Conservation (phyloP, 495 filamentous ascomycete species). For the Trichocladium antarcticum region DNA sequence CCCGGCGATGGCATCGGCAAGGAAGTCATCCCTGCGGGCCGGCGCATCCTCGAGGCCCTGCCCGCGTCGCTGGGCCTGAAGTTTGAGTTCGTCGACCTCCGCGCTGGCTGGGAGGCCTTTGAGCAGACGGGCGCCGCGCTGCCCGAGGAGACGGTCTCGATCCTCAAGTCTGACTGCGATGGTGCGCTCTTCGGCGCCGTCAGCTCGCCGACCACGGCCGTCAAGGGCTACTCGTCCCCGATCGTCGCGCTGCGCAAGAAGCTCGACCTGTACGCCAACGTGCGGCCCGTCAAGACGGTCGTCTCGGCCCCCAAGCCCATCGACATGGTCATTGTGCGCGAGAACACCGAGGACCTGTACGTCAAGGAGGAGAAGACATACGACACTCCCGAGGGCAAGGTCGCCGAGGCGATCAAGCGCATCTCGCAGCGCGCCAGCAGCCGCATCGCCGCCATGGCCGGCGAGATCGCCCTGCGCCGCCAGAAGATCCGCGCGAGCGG, state of each 20-base stretch:
- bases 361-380: slow-evolving; percentile 91
- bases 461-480: slow-evolving; percentile 81
- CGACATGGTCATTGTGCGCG: slow-evolving; percentile 94
- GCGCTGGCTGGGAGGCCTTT: slow-evolving; percentile 90
- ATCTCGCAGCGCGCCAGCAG: slow-evolving; percentile 74
- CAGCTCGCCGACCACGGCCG: slow-evolving; percentile 77
- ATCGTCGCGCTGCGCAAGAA: slow-evolving; percentile 95
- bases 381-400: slow-evolving; percentile 61
- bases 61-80: slow-evolving; percentile 71
- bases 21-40: slow-evolving; percentile 94
- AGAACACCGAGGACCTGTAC: slow-evolving; percentile 98
- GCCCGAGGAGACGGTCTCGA: slow-evolving; percentile 79
- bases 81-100: slow-evolving; percentile 85
- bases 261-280: slow-evolving; percentile 92
- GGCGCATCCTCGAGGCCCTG: slow-evolving; percentile 79
- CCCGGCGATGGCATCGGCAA: slow-evolving; percentile 97
- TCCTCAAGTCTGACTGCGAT: slow-evolving; percentile 79
- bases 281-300: slow-evolving; percentile 88
- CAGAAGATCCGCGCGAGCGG: slow-evolving; percentile 57
- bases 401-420: slow-evolving; percentile 95
- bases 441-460: slow-evolving; percentile 84
- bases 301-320: slow-evolving; percentile 51
- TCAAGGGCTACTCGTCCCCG: slow-evolving; percentile 90
- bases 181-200: slow-evolving; percentile 96
- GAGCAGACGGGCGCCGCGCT: slow-evolving; percentile 76